These are phyloP conservation scores for Serendipita sp. DNA, from an alignment of 768 basidiomycete species.

Conservation along the genomic window DNA sequence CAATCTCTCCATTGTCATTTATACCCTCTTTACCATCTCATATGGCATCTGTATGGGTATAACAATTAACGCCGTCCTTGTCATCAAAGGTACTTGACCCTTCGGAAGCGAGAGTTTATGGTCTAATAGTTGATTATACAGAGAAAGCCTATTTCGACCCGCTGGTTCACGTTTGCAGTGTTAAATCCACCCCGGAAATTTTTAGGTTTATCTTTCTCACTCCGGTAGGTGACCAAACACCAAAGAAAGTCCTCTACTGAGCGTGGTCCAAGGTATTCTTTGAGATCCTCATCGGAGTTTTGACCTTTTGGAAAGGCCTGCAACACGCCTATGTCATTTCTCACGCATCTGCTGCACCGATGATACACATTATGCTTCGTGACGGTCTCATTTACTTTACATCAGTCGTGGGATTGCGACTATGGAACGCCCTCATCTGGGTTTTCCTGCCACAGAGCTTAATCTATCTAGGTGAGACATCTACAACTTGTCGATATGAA, in stretches of 20 bases:
- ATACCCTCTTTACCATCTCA: not conserved
- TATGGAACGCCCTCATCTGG: conserved; percentile 4
- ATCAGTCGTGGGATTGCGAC: not conserved
- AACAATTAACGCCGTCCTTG: not conserved
- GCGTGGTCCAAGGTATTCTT: not conserved
- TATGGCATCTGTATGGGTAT: conserved; percentile 1
- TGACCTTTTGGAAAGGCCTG: not conserved
- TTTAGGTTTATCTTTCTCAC: not conserved
- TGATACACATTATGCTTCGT: not conserved
- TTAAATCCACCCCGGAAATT: not conserved
- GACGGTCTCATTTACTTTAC: not conserved
- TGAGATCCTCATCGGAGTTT: not conserved
- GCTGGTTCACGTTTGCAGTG: not conserved
- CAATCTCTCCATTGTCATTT: not conserved
- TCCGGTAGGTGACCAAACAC: not conserved
- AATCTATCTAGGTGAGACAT: not conserved
- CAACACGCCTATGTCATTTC: conserved; percentile 3
- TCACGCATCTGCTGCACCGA: not conserved
- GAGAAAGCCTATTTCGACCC: not conserved
- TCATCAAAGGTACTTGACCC: not conserved
- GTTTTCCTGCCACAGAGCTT: conserved; percentile 1
- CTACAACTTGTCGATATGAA: not conserved
- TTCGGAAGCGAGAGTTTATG: too few relatives aligned
- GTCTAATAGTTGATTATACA: not conserved
- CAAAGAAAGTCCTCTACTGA: not conserved